Conservation (phyloP, 2,329 filamentous ascomycete species). For the Alternaria sp. region DNA sequence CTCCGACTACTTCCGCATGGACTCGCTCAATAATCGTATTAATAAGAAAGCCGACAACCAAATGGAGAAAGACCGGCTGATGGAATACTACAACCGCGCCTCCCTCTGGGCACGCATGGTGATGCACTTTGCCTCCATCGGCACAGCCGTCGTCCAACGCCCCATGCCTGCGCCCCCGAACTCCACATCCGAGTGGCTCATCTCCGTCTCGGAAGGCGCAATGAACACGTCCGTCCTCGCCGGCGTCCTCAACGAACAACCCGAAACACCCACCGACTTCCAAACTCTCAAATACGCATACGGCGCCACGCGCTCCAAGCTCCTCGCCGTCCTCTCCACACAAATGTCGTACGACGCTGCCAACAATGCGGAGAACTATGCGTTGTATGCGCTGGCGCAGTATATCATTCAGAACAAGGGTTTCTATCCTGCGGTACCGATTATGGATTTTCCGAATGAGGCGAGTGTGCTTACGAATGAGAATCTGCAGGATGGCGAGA, state of each 20-base stretch:
- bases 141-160: slow-evolving; percentile 33
- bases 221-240: slow-evolving; percentile 46
- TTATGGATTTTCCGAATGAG: slow-evolving; percentile 41
- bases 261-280: slow-evolving; percentile 27
- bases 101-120: slow-evolving; percentile 46
- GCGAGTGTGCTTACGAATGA: slow-evolving; percentile 41
- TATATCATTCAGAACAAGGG: slow-evolving; percentile 38
- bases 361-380: slow-evolving; percentile 47
- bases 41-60: slow-evolving; percentile 31
- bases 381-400: slow-evolving; percentile 40
- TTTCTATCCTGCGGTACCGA: slow-evolving; percentile 40
- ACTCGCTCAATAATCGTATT: slow-evolving; percentile 31
- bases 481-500: slow-evolving; percentile 40
- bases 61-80: slow-evolving; percentile 30
- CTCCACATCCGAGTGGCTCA: slow-evolving; percentile 29
- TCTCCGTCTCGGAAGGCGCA: slow-evolving; percentile 21
- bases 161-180: slow-evolving; percentile 23
- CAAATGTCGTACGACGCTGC: slow-evolving; percentile 42
- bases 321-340: slow-evolving; percentile 38
- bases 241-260: slow-evolving; percentile 37
- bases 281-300: slow-evolving; percentile 42
- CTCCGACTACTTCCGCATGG: slow-evolving; percentile 35
- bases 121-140: slow-evolving; percentile 42
- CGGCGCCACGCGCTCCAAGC: slow-evolving; percentile 41
- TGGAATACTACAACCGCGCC: slow-evolving; percentile 44